Evolutionary conservation across 495 filamentous ascomycete genomes (phyloP).

Genomic region (Tirmania nivea): DNA sequence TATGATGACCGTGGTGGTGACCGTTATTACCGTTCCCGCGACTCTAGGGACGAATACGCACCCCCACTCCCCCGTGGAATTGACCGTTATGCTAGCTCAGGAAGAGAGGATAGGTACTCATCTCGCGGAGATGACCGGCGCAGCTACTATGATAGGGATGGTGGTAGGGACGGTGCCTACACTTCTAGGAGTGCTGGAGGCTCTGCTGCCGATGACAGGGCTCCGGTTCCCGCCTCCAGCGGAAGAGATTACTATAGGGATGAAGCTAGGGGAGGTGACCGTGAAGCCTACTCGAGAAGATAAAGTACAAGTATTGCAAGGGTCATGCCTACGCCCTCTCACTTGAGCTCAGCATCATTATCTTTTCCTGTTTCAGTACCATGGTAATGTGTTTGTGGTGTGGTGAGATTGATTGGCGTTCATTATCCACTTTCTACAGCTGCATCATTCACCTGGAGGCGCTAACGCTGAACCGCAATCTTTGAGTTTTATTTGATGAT

Average conservation of each 20-base stretch:
- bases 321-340: not conserved
- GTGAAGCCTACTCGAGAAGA: not conserved
- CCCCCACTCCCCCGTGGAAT: conserved; percentile 36
- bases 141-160: conserved; percentile 26
- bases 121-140: conserved; percentile 30
- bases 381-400: not conserved
- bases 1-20: conserved; percentile 37
- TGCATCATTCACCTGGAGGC: too few species aligned
- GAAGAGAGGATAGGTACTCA: conserved; percentile 38
- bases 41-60: conserved; percentile 38
- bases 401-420: not conserved
- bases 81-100: conserved; percentile 41
- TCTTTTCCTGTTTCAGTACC: not conserved
- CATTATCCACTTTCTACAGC: not conserved
- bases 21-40: conserved; percentile 30
- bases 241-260: not conserved
- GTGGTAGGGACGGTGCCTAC: conserved; percentile 27
- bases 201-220: not conserved
- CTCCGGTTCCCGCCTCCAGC: not conserved
- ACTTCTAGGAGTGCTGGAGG: conserved; percentile 4
- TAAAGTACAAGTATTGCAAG: not conserved
- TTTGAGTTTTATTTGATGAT: too few species aligned
- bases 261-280: not conserved
- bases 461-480: too few species aligned
- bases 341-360: not conserved